Base-by-base conservation (phyloP, 2,329 filamentous ascomycete species). In the Delphinella strobiligena region DNA sequence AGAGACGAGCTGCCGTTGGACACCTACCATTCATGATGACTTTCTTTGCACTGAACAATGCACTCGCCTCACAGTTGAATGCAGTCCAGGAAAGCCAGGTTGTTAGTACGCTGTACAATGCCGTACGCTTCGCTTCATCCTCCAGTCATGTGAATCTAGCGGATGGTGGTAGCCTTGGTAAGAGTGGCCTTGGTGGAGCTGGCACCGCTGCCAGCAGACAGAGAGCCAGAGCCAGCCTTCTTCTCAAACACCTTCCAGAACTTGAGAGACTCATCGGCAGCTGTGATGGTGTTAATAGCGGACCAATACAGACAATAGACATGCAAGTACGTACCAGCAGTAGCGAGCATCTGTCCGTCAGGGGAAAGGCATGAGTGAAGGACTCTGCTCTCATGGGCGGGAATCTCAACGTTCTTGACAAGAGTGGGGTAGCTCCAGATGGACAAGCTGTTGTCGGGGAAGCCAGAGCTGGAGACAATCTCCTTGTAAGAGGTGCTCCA, bases 231-330 rank as follows among this genome's bases (percentile, higher is more conserved):
- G 43, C 86, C 87, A 14, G 88, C 71, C 76, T 95, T 96, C 76
- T 94, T 95, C 74, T 98, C 91, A 57, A 98, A 98, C 53, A 98
- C 74, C 78, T 98, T 98, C 91, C 91, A 98, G 74, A 98, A 98
- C 70, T 98, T 98, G 62, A 98, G 73, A 58, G 82, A 89, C 72
- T 98, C 91, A 55, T 98, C 91, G 29, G 89, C 88, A 52, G 89
- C 84, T 78, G 45, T n/a, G n/a, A n/a, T n/a, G n/a, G n/a, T n/a
- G n/a, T 60, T 52, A 62, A 60, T 47, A 49, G 49, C 38, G 42
- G 42, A 40, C 36, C 5, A 11, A 41, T 29, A 30, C 8, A 18
- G 14, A 5, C 10, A 27, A 22, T 29, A 18, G 17, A 22, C 19
- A 19, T 37, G 12, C n/a, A n/a, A n/a, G n/a, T n/a, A n/a, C n/a